phyloP scores from a whole-genome alignment of 805 yeast species.

The Lipomyces kockii region DNA sequence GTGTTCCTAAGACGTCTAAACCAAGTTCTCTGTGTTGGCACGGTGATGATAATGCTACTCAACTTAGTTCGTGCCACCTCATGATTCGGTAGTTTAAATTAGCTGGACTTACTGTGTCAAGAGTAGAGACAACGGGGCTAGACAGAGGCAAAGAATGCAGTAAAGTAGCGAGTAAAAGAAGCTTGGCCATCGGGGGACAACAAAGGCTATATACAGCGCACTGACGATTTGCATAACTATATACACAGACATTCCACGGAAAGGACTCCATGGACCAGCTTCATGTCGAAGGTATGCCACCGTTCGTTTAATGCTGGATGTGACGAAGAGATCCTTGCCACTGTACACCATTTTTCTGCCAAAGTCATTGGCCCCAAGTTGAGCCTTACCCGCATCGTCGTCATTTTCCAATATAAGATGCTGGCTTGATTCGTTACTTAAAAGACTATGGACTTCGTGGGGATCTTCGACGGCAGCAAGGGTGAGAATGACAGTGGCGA shows the following conservation, averaged over 20 bases:
- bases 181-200: neutral
- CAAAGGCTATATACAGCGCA: neutral
- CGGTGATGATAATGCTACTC: conserved; percentile 10
- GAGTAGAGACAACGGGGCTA: conserved; percentile 12
- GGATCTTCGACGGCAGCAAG: conserved; percentile 19
- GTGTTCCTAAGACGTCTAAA: neutral
- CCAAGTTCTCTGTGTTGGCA: conserved; percentile 16
- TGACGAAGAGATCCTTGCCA: conserved; percentile 6
- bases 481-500: conserved; percentile 10
- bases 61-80: neutral
- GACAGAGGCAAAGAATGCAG: conserved; percentile 6
- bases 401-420: conserved; percentile 7
- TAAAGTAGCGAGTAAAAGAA: neutral
- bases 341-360: neutral
- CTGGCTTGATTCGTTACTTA: conserved; percentile 6
- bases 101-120: conserved; percentile 11
- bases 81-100: too few species aligned
- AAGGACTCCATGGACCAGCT: conserved; percentile 12
- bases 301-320: conserved; percentile 16
- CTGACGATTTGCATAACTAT: conserved; percentile 2
- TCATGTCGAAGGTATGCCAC: conserved; percentile 12
- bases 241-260: conserved; percentile 13
- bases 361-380: conserved; percentile 9
- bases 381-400: conserved; percentile 4
- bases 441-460: conserved; percentile 11